Conservation (phyloP, 345 rosid genomes). For the Streptanthus diversifolius region DNA sequence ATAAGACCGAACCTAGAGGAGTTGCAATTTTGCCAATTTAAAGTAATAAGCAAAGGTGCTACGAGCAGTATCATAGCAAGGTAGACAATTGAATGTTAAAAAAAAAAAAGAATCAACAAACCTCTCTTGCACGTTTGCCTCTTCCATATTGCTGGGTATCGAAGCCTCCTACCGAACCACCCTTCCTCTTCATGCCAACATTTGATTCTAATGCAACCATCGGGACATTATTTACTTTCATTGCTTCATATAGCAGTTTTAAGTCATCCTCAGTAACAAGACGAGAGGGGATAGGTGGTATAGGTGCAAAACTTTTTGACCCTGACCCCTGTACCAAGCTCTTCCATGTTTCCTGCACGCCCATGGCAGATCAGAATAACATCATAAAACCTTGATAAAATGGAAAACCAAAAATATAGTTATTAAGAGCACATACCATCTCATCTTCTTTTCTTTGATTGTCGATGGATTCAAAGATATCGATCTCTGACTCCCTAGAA, state of each 20-base stretch:
- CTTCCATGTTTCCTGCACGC: conserved; percentile 70
- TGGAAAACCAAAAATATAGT: not conserved
- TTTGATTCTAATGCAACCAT: conserved; percentile 45
- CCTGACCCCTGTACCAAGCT: conserved; percentile 50
- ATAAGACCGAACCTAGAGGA: conserved; percentile 74
- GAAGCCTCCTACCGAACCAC: conserved; percentile 51
- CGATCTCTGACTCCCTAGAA: conserved; percentile 86
- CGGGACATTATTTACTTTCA: conserved; percentile 64
- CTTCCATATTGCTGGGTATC: conserved; percentile 82
- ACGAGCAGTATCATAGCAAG: conserved; percentile 2
- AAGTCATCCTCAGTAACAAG: conserved; percentile 86
- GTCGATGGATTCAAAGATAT: conserved; percentile 81
- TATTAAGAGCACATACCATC: conserved; percentile 45
- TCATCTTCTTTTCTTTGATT: conserved; percentile 65
- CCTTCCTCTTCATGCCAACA: conserved; percentile 59
- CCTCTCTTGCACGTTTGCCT: conserved; percentile 96
- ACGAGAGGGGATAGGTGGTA: conserved; percentile 67
- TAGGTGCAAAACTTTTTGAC: conserved; percentile 40
- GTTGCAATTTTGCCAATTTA: conserved; percentile 4
- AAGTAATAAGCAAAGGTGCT: not conserved
- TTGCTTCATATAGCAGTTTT: conserved; percentile 58
- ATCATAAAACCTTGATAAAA: not conserved
- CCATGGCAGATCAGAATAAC: conserved; percentile 10
- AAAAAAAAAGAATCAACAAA: conserved; percentile 36
- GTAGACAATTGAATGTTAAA: not conserved